Percentiles rank a stretch among this genome's conserved stretches.
phyloP scores from a whole-genome alignment of 768 basidiomycete species.

The Trametes cingulata region DNA sequence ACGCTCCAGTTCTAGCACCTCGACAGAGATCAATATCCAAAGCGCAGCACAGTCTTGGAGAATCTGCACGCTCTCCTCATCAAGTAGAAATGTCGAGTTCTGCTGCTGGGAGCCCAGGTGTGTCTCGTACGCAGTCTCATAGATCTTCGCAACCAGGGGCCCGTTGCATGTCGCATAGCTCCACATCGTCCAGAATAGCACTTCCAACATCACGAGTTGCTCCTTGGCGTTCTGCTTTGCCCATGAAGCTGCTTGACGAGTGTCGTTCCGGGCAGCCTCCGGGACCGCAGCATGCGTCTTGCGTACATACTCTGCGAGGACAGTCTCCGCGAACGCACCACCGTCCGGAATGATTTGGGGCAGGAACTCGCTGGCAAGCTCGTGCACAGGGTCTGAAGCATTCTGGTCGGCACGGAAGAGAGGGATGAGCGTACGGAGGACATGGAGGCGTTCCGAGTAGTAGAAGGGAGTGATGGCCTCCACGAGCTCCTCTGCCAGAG shows the following conservation, averaged over 20 bases:
- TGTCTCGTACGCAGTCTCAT: conserved; percentile 63
- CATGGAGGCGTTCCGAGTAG: conserved; percentile 73
- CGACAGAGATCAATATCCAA: conserved; percentile 79
- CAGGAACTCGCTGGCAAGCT: conserved; percentile 54
- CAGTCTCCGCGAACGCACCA: conserved; percentile 54
- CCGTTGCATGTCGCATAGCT: conserved; percentile 67
- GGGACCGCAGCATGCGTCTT: conserved; percentile 55
- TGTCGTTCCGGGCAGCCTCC: conserved; percentile 44
- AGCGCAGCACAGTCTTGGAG: conserved; percentile 67
- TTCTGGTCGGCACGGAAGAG: conserved; percentile 74
- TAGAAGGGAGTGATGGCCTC: conserved; percentile 80
- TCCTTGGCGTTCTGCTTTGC: conserved; percentile 75
- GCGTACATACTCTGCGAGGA: conserved; percentile 62
- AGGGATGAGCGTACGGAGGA: conserved; percentile 69
- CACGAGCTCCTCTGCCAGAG: conserved; percentile 58
- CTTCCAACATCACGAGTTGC: conserved; percentile 79
- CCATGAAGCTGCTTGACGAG: conserved; percentile 61
- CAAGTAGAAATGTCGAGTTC: conserved; percentile 64
- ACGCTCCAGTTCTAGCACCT: conserved; percentile 78
- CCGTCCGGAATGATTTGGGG: conserved; percentile 66
- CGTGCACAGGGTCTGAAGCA: conserved; percentile 51
- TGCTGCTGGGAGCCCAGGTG: conserved; percentile 65
- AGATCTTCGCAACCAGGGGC: conserved; percentile 59
- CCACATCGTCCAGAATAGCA: conserved; percentile 91
- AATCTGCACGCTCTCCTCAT: conserved; percentile 70